These are phyloP conservation scores for Auricularia sp. DNA, from an alignment of 768 basidiomycete species.

Conservation along the genomic window DNA sequence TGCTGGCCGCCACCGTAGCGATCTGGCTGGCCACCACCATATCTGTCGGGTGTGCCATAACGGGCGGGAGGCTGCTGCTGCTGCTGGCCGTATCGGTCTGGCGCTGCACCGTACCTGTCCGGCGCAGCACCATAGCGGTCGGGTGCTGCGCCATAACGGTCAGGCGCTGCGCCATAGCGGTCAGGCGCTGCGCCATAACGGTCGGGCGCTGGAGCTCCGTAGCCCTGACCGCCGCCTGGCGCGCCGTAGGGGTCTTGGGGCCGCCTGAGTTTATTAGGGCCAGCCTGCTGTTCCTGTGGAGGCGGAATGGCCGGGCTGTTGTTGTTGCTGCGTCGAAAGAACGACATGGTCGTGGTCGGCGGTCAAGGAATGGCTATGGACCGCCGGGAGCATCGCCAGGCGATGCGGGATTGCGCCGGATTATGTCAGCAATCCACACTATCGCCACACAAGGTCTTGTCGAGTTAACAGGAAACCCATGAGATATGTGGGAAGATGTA, in stretches of 20 bases:
- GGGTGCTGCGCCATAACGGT: not conserved
- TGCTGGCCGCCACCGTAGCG: too few species aligned
- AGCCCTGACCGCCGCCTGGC: not conserved
- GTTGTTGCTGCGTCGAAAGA: constrained; percentile 62
- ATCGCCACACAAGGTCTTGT: too few species aligned
- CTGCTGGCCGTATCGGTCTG: not conserved
- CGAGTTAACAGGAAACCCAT: too few species aligned
- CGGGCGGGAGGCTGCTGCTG: not conserved
- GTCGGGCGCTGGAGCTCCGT: not conserved
- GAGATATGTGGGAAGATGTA: too few species aligned
- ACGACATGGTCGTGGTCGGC: constrained; percentile 8
- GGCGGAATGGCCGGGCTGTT: constrained; percentile 59
- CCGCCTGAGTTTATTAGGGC: not conserved
- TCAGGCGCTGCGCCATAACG: not conserved
- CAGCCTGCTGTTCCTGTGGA: constrained; percentile 22
- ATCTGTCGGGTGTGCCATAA: too few species aligned
- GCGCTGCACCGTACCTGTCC: not conserved
- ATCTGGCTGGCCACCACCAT: too few species aligned
- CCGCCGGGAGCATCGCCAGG: not conserved
- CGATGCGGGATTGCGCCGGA: too few species aligned
- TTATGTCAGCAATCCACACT: too few species aligned
- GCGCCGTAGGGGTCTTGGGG: not conserved
- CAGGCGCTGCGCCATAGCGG: not conserved
- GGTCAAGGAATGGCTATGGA: not conserved
- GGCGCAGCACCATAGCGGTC: not conserved